Base-by-base conservation (phyloP, 495 filamentous ascomycete genomes). In the Thozetella sp. region DNA sequence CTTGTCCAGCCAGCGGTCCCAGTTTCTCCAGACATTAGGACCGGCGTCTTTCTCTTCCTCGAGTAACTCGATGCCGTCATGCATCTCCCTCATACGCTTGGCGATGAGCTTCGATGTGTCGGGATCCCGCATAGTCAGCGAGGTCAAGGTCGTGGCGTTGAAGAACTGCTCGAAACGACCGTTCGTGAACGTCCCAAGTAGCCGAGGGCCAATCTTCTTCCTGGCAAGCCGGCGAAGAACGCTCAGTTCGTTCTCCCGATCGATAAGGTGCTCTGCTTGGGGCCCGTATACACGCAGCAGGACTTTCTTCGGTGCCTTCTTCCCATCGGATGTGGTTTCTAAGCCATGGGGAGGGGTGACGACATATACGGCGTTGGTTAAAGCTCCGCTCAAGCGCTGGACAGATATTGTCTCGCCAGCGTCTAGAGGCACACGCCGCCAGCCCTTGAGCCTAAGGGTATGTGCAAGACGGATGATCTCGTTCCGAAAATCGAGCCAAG, bases 91-190 rank as follows among this genome's bases (percentile, higher is more conserved):
- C 91, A 99, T 96, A 40, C 95, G 88, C 80, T 98, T 99, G n/a
- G 95, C 93, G 69, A 99, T 98, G 63, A 97, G 91, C 65, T 85
- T 90, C 37, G 90, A 93, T 0, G 91, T 97, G 26, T 90, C 89
- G 1, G 93, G 89, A 53, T 88, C 83, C 22, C 91, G 88, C 54
- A 99, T 75, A 67, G 97, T 92, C 11, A 83, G 76, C 2, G 88
- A 79, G 0, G 88, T 93, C 26, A 99, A 78, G 1, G 95, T 86
- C 22, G 81, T 80, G 0, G 96, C 91, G 67, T 97, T 83, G 64
- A 95, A 90, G 70, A 88, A 97, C 72, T 98, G 88, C 72, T 99
- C 95, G 63, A 99, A 98, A 20, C 95, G 88, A n/a, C 95, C 95
- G 67, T 99, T 99, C 10, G 77, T 80, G 69, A 99, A 99, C 2